Evolutionary conservation across 768 basidiomycete species (phyloP).

Genomic region (Hydnomerulius pinastri): DNA sequence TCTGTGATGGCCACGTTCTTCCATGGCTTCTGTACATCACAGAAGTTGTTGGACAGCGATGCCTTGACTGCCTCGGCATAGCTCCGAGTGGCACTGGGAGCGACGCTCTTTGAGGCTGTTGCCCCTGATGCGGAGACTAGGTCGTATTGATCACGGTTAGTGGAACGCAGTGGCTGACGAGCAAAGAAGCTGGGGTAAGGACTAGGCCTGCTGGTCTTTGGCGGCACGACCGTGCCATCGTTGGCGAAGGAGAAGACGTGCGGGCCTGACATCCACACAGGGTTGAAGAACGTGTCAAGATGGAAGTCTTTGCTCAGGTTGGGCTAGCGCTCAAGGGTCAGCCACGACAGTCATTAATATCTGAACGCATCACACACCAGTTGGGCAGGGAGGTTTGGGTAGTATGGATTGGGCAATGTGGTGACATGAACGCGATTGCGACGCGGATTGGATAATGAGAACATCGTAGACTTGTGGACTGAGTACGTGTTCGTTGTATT

Average conservation of each 20-base stretch:
- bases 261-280: conserved; percentile 36
- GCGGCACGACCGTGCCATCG: conserved; percentile 18
- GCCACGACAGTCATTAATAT: neutral
- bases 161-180: neutral
- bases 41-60: neutral
- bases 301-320: conserved; percentile 44
- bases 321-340: conserved; percentile 1
- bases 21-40: conserved; percentile 22
- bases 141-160: neutral
- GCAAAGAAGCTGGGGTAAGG: neutral
- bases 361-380: neutral
- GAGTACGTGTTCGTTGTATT: neutral
- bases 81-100: neutral
- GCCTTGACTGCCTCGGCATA: conserved; percentile 3
- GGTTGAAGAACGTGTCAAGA: conserved; percentile 47
- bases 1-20: conserved; percentile 32
- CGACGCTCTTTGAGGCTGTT: neutral
- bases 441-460: neutral
- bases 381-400: neutral
- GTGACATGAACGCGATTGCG: neutral
- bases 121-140: neutral
- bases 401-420: conserved; percentile 1
- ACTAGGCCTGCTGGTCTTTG: neutral
- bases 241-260: conserved; percentile 23
- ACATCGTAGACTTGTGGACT: neutral